phyloP scores from a whole-genome alignment of 1,284 basidiomycete genomes.

The Pholiota adiposa region DNA sequence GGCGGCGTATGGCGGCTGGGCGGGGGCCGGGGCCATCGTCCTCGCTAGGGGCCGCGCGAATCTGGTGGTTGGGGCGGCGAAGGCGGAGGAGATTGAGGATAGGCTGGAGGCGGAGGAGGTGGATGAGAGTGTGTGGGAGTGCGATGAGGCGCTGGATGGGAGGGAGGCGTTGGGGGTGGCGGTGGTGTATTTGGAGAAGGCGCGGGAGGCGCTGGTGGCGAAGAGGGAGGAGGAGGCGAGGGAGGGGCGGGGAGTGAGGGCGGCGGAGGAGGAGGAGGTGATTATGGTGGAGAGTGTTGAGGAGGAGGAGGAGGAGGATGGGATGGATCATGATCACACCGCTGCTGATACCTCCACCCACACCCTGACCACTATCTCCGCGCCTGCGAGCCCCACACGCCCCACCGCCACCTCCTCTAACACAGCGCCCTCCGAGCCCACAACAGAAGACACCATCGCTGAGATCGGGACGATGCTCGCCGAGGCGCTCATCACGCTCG shows the following conservation, averaged over 20 bases:
- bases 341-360: background rate
- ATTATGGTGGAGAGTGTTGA: constrained; percentile 35
- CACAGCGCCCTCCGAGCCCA: background rate
- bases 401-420: background rate
- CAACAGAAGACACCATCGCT: constrained; percentile 21
- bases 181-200: constrained; percentile 56
- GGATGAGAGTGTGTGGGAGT: constrained; percentile 27
- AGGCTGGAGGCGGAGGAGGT: constrained; percentile 55
- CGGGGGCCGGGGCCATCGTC: constrained; percentile 31
- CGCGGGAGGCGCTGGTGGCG: constrained; percentile 34
- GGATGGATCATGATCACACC: constrained; percentile 3
- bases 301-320: constrained; percentile 38
- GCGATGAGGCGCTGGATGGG: constrained; percentile 44
- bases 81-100: constrained; percentile 55
- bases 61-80: constrained; percentile 55
- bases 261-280: constrained; percentile 43
- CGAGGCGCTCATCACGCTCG: constrained; percentile 60
- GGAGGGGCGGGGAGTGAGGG: constrained; percentile 44
- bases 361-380: background rate
- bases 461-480: constrained; percentile 47
- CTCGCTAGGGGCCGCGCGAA: constrained; percentile 56
- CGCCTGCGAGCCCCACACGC: background rate
- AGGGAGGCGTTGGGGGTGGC: constrained; percentile 52
- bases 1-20: constrained; percentile 21
- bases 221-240: constrained; percentile 12